These are phyloP conservation scores for Pichia exigua DNA, from an alignment of 805 yeast species.

Conservation along the genomic window DNA sequence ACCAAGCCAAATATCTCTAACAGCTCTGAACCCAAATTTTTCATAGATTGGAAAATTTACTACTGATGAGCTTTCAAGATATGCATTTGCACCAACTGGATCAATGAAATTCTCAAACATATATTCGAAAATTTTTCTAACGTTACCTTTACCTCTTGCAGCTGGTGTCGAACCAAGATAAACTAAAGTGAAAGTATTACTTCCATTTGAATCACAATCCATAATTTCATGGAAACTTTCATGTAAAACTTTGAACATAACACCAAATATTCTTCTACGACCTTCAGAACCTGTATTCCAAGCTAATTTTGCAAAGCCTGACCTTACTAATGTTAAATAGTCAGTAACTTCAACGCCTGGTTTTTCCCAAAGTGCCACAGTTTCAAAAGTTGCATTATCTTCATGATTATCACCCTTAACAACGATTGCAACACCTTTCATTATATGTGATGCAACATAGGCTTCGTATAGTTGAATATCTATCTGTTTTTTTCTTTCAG, in stretches of 20 bases:
- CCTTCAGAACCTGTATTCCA: conserved; percentile 41
- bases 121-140: conserved; percentile 39
- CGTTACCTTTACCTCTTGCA: conserved; percentile 53
- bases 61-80: conserved; percentile 42
- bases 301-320: conserved; percentile 47
- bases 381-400: conserved; percentile 33
- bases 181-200: conserved; percentile 28
- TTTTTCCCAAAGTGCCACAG: conserved; percentile 47
- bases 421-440: conserved; percentile 43
- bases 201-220: conserved; percentile 29
- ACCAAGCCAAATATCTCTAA: conserved; percentile 40
- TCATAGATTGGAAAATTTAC: conserved; percentile 46
- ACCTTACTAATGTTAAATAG: conserved; percentile 39
- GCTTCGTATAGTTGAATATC: conserved; percentile 42
- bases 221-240: conserved; percentile 39
- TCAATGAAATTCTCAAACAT: conserved; percentile 42
- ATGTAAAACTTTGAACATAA: conserved; percentile 44
- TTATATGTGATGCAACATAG: conserved; percentile 42
- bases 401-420: conserved; percentile 36
- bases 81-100: conserved; percentile 31
- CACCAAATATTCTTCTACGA: conserved; percentile 40
- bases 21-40: conserved; percentile 42
- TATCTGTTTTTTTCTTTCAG: conserved; percentile 23
- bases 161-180: conserved; percentile 30
- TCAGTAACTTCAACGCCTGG: conserved; percentile 33